phyloP scores from a whole-genome alignment of 2,329 filamentous ascomycete genomes.

The Acrocalymma vagum region DNA sequence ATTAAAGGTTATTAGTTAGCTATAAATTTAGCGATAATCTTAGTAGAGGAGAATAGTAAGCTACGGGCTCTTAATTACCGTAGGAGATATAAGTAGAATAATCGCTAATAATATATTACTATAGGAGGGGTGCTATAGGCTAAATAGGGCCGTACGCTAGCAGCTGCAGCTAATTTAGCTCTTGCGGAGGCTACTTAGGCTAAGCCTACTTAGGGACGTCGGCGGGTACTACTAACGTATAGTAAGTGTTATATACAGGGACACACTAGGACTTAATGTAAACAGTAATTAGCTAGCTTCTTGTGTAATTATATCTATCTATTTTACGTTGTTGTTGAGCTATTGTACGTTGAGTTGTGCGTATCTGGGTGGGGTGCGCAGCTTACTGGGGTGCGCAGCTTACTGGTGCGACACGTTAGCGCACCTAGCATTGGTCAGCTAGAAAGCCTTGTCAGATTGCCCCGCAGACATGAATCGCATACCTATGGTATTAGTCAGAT shows the following conservation, averaged over 20 bases:
- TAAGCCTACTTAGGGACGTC: background rate
- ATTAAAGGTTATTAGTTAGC: no score
- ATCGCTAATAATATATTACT: slow-evolving; percentile 8
- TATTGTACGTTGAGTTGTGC: background rate
- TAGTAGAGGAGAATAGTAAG: no score
- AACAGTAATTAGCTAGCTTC: slow-evolving; percentile 4
- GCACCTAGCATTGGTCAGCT: no score
- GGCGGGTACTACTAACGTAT: slow-evolving; percentile 8
- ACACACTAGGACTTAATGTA: slow-evolving; percentile 6
- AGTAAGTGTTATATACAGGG: slow-evolving; percentile 8
- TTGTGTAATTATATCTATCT: background rate
- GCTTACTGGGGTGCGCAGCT: no score
- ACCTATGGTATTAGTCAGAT: no score
- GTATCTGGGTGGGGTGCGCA: no score
- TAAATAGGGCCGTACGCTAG: slow-evolving; percentile 1
- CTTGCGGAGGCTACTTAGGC: slow-evolving; percentile 1
- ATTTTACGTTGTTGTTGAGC: slow-evolving; percentile 5
- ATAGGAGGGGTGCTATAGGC: slow-evolving; percentile 4
- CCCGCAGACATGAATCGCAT: no score
- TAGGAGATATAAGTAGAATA: background rate
- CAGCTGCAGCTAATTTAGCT: slow-evolving; percentile 1
- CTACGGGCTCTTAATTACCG: no score
- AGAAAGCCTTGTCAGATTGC: no score
- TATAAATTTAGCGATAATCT: no score
- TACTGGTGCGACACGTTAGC: no score